These are phyloP conservation scores for Maudiozyma serrabonitensis DNA, from an alignment of 805 yeast genomes.

Conservation along the genomic window DNA sequence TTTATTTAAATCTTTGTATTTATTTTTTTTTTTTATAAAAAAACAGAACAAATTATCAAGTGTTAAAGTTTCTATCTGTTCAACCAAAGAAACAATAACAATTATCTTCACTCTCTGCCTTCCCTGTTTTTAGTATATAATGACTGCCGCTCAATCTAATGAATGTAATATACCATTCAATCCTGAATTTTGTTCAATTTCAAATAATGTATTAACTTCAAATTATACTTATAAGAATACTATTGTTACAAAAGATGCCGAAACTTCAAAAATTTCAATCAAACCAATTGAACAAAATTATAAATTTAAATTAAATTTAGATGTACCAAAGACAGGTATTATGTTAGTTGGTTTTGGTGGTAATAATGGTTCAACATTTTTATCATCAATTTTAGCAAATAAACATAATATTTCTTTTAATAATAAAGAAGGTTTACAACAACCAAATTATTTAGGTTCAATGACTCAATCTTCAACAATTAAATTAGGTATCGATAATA, in stretches of 20 bases:
- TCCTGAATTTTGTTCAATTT: constrained; percentile 3
- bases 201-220: constrained; percentile 3
- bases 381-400: constrained; percentile 80
- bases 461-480: constrained; percentile 89
- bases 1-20: background rate
- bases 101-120: too few species aligned
- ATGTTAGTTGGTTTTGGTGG: constrained; percentile 94
- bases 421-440: constrained; percentile 64
- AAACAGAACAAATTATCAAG: background rate
- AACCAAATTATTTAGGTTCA: constrained; percentile 80
- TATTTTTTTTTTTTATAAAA: background rate
- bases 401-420: constrained; percentile 67
- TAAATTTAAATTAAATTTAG: constrained; percentile 76
- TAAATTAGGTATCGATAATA: constrained; percentile 75
- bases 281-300: constrained; percentile 65
- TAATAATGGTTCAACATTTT: constrained; percentile 87
- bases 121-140: background rate
- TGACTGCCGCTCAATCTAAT: constrained; percentile 1
- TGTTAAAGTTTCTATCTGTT: background rate
- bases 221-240: constrained; percentile 7
- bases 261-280: constrained; percentile 42
- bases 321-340: constrained; percentile 77
- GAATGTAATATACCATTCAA: constrained; percentile 3
- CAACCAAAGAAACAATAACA: background rate
- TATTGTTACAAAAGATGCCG: constrained; percentile 39